Evolutionary conservation across 805 yeast genomes (phyloP), one percentile per base, ranked within the genome.

Genomic region (Candida loeiensis): DNA sequence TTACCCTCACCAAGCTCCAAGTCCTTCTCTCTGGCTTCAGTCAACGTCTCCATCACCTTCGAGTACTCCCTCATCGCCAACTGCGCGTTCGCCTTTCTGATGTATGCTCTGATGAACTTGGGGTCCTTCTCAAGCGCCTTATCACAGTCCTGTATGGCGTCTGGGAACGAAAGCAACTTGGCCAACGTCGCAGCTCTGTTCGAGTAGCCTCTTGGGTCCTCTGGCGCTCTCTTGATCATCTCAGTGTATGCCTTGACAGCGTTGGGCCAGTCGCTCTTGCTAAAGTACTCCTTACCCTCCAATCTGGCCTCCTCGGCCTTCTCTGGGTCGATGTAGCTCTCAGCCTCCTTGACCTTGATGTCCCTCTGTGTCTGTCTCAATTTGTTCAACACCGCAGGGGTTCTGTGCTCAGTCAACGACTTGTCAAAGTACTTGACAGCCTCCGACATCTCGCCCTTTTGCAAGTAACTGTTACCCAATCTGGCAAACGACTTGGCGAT

Each of bases 181-280:
- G 95, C 82, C 59, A 85, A 77, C 1, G 96, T 96, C 28, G 99
- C 99, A 39, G 99, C 99, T 68, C 99, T 85, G 72, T 93, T 93
- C 25, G 95, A 89, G 65, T 89, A 93, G 43, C 97, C 98, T 64
- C 96, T 80, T 17, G 95, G 95, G 64, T 93, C 98, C 41, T 80
- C 80, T 42, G 99, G 99, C n/a, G 90, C 89, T 63, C 99, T 85
- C 69, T 89, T 87, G 54, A 91, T 74, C 90, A 93, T 93, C 68
- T 93, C 99, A 36, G 95, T 75, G 67, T 93, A 93, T 4, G 95
- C 85, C 62, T 85, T 85, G 32, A 93, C 96, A 16, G 98, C 97
- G 49, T 73, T 81, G 47, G 99, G 98, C 96, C 96, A 91, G 64
- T 91, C 96, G 36, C 87, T 93, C 52, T 85, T 83, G 44, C 84